These are phyloP conservation scores for Globisporangium cederbergense DNA, from an alignment of 352 stramenopile species.

Conservation along the genomic window DNA sequence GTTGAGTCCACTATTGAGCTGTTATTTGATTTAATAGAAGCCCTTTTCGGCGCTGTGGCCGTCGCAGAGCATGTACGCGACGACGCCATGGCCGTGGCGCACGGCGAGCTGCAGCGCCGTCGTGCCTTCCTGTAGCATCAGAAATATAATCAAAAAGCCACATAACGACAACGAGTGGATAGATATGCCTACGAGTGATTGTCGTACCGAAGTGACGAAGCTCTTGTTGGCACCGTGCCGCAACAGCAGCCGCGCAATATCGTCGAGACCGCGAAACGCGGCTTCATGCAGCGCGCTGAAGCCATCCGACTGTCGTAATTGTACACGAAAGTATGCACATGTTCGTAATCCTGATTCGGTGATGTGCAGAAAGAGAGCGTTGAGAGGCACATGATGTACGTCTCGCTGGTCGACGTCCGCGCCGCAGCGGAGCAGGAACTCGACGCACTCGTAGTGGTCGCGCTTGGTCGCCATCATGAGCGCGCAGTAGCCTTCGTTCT, in stretches of 20 bases:
- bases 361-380: background rate
- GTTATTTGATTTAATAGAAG: constrained; percentile 43
- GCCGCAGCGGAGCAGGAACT: constrained; percentile 45
- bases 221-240: constrained; percentile 50
- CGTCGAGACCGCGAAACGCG: constrained; percentile 54
- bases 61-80: constrained; percentile 57
- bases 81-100: constrained; percentile 56
- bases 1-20: constrained; percentile 2
- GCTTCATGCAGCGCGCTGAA: constrained; percentile 70
- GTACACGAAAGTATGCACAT: background rate
- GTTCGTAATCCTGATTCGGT: background rate
- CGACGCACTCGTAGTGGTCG: constrained; percentile 42
- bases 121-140: constrained; percentile 42
- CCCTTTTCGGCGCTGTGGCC: constrained; percentile 45
- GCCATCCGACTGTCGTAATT: constrained; percentile 43
- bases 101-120: constrained; percentile 65
- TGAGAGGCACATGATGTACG: constrained; percentile 20
- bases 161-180: too few relatives aligned
- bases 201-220: constrained; percentile 44
- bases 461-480: constrained; percentile 60
- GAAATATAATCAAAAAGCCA: background rate
- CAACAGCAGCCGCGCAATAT: constrained; percentile 58
- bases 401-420: constrained; percentile 65
- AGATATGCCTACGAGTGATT: background rate
- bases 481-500: constrained; percentile 63